Conservation (phyloP, 108 stramenopile species). For the Nitzschia sp. region DNA sequence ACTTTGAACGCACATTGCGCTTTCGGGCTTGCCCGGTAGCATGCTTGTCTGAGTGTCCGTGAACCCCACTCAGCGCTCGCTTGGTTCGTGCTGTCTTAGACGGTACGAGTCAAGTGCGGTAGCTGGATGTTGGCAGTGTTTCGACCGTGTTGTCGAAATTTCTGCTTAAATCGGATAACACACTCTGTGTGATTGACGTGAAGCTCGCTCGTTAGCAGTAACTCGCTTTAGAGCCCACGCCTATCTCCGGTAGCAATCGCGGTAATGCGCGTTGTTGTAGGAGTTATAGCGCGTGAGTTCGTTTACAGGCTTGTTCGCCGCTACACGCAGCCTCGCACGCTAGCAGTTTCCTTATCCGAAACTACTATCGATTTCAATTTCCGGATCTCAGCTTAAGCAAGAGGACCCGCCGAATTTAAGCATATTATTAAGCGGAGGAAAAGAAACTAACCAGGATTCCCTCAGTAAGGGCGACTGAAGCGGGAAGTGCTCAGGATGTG, state of each 20-base stretch:
- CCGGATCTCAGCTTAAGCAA: constrained; percentile 83
- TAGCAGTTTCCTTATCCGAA: neutral
- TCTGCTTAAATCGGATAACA: neutral
- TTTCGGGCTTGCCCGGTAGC: constrained; percentile 82
- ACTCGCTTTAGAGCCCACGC: neutral
- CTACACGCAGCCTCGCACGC: neutral
- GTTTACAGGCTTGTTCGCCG: too few species aligned
- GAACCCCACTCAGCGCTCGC: constrained; percentile 71
- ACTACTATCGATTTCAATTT: constrained; percentile 9
- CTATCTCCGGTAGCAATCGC: constrained; percentile 24
- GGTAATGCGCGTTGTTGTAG: neutral
- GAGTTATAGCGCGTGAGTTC: constrained; percentile 1
- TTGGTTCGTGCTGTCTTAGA: neutral
- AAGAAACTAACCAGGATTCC: constrained; percentile 97
- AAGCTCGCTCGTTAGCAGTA: neutral
- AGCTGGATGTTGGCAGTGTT: constrained; percentile 53
- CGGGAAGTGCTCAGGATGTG: constrained; percentile 89
- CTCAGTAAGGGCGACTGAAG: constrained; percentile 96
- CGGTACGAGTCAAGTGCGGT: too few species aligned
- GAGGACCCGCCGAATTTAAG: constrained; percentile 97
- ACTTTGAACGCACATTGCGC: constrained; percentile 97
- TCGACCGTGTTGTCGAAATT: neutral
- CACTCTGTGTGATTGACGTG: neutral
- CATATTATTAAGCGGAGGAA: constrained; percentile 98
- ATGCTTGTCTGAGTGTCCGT: constrained; percentile 91